Evolutionary conservation across 108 stramenopile genomes (phyloP).

Genomic region (Nitzschia sp.): DNA sequence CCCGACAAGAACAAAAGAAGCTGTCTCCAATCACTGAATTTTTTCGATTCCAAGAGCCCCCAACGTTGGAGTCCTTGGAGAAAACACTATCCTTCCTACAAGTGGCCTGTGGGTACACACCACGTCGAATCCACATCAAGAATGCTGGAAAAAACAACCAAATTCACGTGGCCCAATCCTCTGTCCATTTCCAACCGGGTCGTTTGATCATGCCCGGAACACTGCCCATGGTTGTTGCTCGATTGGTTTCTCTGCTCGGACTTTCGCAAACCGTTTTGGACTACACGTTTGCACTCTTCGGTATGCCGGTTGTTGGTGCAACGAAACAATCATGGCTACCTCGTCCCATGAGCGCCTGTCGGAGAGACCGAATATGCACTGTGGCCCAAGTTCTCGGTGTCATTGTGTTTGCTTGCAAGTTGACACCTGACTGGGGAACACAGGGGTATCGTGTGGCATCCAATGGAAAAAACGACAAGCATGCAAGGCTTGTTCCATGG

Average conservation of each 20-base stretch:
- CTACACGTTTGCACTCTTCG: constrained; percentile 50
- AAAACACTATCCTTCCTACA: neutral
- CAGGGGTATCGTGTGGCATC: neutral
- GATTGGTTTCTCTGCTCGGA: constrained; percentile 53
- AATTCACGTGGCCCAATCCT: neutral
- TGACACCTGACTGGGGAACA: neutral
- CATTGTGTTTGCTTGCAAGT: neutral
- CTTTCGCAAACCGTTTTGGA: constrained; percentile 54
- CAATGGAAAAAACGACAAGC: too few relatives aligned
- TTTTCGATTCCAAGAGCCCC: constrained; percentile 26
- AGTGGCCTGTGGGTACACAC: constrained; percentile 31
- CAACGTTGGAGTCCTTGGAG: constrained; percentile 5
- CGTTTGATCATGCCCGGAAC: constrained; percentile 30
- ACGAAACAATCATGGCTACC: constrained; percentile 27
- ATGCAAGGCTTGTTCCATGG: too few relatives aligned
- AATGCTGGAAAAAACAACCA: neutral
- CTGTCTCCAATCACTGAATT: constrained; percentile 38
- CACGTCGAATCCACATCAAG: neutral
- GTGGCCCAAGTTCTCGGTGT: neutral
- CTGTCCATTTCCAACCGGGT: constrained; percentile 5
- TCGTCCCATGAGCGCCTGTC: constrained; percentile 15
- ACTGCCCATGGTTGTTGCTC: constrained; percentile 45
- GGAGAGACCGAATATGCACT: neutral
- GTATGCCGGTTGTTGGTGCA: constrained; percentile 14
- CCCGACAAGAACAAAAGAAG: constrained; percentile 29